A percentile compares a stretch with the other conserved stretches of the same genome.
Evolutionary conservation across 768 basidiomycete genomes (phyloP).

Genomic region (Austroboletus eburneus): DNA sequence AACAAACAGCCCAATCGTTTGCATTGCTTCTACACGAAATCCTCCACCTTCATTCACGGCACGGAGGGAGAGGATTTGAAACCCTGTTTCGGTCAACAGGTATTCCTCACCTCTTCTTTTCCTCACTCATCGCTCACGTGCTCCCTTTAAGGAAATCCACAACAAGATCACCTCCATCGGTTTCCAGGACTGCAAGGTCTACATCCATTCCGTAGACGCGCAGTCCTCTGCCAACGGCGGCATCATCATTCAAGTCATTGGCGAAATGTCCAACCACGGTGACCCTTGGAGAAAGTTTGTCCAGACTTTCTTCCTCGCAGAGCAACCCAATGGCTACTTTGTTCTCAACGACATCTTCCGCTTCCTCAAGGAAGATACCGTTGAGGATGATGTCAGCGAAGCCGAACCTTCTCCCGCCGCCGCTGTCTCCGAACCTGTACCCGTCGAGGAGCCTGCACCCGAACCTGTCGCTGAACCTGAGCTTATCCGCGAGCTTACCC

Average conservation of each 20-base stretch:
- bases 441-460: constrained; percentile 31
- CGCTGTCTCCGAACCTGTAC: constrained; percentile 32
- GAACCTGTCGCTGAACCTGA: constrained; percentile 29
- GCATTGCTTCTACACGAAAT: constrained; percentile 99
- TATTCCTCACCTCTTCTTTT: constrained; percentile 34
- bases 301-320: constrained; percentile 99
- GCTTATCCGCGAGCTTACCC: constrained; percentile 31
- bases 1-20: constrained; percentile 96
- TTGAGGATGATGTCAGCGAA: constrained; percentile 70
- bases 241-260: constrained; percentile 98
- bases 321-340: constrained; percentile 98
- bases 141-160: constrained; percentile 81
- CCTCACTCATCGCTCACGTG: constrained; percentile 4
- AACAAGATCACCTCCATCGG: constrained; percentile 91
- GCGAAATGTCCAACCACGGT: constrained; percentile 94
- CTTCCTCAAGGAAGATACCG: constrained; percentile 93
- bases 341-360: constrained; percentile 99
- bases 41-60: constrained; percentile 94
- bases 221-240: constrained; percentile 93
- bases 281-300: constrained; percentile 98
- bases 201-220: constrained; percentile 97
- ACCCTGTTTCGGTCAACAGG: constrained; percentile 91
- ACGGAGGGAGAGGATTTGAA: constrained; percentile 93
- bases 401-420: constrained; percentile 35
- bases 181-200: constrained; percentile 97